Evolutionary conservation across 441 rosid genomes (phyloP), one percentile per base, ranked within the genome.

Genomic region (Pelargonium fulgidum): DNA sequence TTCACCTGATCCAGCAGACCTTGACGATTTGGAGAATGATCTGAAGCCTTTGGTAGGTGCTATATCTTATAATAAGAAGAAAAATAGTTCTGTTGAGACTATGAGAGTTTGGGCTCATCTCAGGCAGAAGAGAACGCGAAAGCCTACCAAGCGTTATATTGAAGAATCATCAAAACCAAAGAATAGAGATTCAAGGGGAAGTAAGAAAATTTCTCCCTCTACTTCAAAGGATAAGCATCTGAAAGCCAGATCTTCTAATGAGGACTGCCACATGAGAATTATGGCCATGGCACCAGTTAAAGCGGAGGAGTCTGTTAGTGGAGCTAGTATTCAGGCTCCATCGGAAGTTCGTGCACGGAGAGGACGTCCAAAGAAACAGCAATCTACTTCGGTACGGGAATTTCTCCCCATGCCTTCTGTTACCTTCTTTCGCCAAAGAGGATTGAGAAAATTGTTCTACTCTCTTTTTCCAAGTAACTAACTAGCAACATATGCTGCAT

Each of bases 131-230:
- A 74, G 88, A 68, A 48, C 76, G 72, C 59, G 88, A 39, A 78
- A 70, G 71, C 84, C 87, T 72, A 81, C 86, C 3, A 78, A 61
- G 78, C 83, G 90, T 80, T 84, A 75, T 44, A 75, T 82, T 48
- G 90, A 89, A 77, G 88, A 86, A 80, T 72, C 67, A 68, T 79
- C 85, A 48, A 75, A 72, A n/a, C 42, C 75, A 66, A 70, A 78
- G 69, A 61, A 75, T 10, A 75, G 71, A 68, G 68, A 65, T 69
- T 47, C 52, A 0, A 19, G 70, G 41, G 48, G 72, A 67, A 62
- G 65, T 70, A 72, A 70, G 65, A 76, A 65, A 39, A 41, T 45
- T 74, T 69, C 71, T 66, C 20, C 61, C 39, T 41, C 73, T 67
- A 16, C 69, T 64, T 72, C 70, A 62, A 68, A 72, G 74, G 78